A percentile compares a stretch with the other conserved stretches of the same genome.
phyloP scores from a whole-genome alignment of 2,329 filamentous ascomycete genomes.

The Diaporthe velutina region DNA sequence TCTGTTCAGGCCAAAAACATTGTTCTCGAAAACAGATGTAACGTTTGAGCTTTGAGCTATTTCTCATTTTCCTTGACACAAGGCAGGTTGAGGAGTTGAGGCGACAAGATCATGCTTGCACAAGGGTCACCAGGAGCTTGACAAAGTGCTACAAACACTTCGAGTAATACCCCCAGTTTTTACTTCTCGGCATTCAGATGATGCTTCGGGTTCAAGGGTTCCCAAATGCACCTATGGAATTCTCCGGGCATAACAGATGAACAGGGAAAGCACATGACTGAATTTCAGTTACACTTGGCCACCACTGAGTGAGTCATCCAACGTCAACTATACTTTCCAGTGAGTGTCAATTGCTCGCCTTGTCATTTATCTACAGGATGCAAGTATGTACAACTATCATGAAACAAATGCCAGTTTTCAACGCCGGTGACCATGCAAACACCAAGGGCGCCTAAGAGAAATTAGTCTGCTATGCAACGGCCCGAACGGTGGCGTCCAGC shows the following conservation, averaged over 20 bases:
- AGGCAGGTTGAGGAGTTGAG: background rate
- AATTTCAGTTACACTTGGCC: background rate
- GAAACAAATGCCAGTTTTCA: slow-evolving; percentile 8
- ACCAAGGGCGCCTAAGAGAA: background rate
- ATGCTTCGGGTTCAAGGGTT: too few species aligned
- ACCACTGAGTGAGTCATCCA: background rate
- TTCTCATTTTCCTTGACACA: background rate
- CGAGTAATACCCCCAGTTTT: background rate
- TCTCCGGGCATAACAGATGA: too few species aligned
- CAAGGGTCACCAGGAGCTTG: background rate
- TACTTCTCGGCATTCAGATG: too few species aligned
- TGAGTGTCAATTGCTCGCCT: background rate
- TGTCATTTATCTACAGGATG: background rate
- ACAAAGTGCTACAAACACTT: background rate
- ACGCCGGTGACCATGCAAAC: slow-evolving; percentile 16
- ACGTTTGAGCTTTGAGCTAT: background rate
- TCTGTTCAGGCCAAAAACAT: background rate
- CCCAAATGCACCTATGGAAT: too few species aligned
- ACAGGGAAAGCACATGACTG: too few species aligned
- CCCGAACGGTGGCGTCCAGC: slow-evolving; percentile 38
- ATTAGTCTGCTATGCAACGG: background rate
- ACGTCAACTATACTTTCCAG: background rate
- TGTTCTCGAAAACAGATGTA: too few species aligned
- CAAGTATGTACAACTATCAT: slow-evolving; percentile 6
- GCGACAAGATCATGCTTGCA: background rate